Evolutionary conservation across 2,329 filamentous ascomycete genomes (phyloP).

Genomic region (Calonectria ilicicola): DNA sequence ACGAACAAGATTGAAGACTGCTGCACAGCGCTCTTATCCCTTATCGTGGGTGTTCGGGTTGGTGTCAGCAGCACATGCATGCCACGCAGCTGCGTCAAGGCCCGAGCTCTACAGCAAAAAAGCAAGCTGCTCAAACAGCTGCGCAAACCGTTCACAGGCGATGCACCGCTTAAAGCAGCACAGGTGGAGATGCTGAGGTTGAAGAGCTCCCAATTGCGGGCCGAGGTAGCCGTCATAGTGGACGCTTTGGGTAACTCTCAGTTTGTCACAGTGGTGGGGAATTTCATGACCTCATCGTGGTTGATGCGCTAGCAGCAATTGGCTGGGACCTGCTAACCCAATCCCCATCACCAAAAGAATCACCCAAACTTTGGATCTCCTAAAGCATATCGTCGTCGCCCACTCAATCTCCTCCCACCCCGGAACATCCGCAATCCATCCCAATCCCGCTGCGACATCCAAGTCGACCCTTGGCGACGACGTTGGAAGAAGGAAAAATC

Average conservation of each 20-base stretch:
- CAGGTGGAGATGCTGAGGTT: not conserved
- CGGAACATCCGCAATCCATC: constrained; percentile 9
- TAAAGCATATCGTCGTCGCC: not conserved
- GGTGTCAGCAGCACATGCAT: not conserved
- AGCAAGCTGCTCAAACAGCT: not conserved
- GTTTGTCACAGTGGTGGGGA: not conserved
- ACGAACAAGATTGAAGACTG: not conserved
- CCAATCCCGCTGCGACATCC: not conserved
- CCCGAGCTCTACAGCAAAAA: not conserved
- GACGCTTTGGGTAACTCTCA: not conserved
- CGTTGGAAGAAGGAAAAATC: not conserved
- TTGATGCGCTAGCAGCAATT: constrained; percentile 35
- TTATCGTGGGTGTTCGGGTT: not conserved
- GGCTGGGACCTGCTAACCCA: constrained; percentile 19
- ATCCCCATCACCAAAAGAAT: constrained; percentile 33
- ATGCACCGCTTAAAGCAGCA: not conserved
- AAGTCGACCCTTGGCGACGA: not conserved
- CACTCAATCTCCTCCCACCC: constrained; percentile 11
- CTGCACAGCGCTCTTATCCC: not conserved
- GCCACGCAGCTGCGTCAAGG: not conserved
- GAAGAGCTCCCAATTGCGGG: constrained; percentile 4
- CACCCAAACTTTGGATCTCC: constrained; percentile 32
- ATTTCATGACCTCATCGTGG: not conserved
- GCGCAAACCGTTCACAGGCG: not conserved
- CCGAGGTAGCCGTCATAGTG: not conserved